Conservation (phyloP, 768 basidiomycete species). For the Lentinula boryana region DNA sequence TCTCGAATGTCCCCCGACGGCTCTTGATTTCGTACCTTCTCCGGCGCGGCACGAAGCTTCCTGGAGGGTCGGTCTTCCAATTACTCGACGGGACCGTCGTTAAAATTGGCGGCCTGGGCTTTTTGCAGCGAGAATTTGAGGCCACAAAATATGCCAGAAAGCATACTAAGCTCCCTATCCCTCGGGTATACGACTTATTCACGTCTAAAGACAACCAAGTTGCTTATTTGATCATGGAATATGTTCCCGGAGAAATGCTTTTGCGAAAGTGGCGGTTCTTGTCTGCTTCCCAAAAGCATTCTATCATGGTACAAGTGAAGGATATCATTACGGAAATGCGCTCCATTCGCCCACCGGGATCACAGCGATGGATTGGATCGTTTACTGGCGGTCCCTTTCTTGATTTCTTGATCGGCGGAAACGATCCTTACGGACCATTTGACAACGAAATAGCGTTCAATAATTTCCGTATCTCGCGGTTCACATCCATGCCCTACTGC, state of each 20-base stretch:
- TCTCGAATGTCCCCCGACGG: not conserved
- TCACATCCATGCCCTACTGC: not conserved
- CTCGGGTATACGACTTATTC: not conserved
- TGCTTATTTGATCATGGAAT: not conserved
- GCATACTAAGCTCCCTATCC: not conserved
- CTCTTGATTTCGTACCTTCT: not conserved
- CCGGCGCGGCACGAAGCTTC: not conserved
- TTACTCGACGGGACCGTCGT: not conserved
- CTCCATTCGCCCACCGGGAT: not conserved
- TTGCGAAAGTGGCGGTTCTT: not conserved
- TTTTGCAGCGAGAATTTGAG: not conserved
- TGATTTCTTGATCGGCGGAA: not conserved
- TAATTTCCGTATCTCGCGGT: not conserved
- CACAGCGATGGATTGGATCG: not conserved
- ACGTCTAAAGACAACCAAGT: not conserved
- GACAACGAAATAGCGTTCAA: not conserved
- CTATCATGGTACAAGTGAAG: not conserved
- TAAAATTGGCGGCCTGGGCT: not conserved
- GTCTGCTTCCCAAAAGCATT: not conserved
- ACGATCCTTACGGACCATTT: not conserved
- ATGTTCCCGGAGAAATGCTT: not conserved
- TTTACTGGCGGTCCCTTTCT: not conserved
- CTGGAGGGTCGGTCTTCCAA: not conserved
- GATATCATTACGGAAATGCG: not conserved
- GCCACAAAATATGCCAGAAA: not conserved